These are phyloP conservation scores for Wickerhamomyces bovis DNA, from an alignment of 805 yeast species.

Conservation along the genomic window DNA sequence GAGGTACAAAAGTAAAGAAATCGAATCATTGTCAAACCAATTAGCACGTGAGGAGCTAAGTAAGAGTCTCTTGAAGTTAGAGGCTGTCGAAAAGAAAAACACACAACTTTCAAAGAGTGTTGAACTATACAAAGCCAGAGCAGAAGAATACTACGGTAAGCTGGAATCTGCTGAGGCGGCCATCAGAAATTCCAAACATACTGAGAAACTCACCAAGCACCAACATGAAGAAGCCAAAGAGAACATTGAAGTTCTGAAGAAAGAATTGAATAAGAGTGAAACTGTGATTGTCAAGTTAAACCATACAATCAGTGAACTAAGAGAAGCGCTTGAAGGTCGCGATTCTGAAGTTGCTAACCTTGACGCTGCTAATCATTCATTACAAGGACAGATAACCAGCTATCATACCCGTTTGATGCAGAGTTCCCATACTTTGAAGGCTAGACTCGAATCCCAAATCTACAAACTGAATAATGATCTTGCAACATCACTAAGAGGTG, in stretches of 20 bases:
- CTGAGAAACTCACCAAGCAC: constrained; percentile 46
- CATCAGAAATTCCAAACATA: constrained; percentile 53
- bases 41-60: constrained; percentile 33
- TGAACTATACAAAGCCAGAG: constrained; percentile 59
- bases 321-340: constrained; percentile 50
- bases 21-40: constrained; percentile 15
- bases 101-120: constrained; percentile 47
- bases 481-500: constrained; percentile 50
- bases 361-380: constrained; percentile 39
- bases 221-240: constrained; percentile 49
- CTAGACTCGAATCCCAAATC: constrained; percentile 40
- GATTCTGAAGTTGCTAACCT: constrained; percentile 47
- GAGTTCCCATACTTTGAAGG: constrained; percentile 36
- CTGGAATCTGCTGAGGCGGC: constrained; percentile 77
- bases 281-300: constrained; percentile 46
- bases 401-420: constrained; percentile 39
- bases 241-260: constrained; percentile 40
- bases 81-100: constrained; percentile 50
- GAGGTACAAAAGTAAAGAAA: constrained; percentile 10
- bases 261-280: constrained; percentile 51
- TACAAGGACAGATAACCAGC: constrained; percentile 52
- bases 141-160: constrained; percentile 68
- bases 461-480: constrained; percentile 48
- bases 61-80: constrained; percentile 49
- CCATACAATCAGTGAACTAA: constrained; percentile 43